Base-by-base conservation (phyloP, 2,329 filamentous ascomycete genomes). In the Ophiostoma australiae region DNA sequence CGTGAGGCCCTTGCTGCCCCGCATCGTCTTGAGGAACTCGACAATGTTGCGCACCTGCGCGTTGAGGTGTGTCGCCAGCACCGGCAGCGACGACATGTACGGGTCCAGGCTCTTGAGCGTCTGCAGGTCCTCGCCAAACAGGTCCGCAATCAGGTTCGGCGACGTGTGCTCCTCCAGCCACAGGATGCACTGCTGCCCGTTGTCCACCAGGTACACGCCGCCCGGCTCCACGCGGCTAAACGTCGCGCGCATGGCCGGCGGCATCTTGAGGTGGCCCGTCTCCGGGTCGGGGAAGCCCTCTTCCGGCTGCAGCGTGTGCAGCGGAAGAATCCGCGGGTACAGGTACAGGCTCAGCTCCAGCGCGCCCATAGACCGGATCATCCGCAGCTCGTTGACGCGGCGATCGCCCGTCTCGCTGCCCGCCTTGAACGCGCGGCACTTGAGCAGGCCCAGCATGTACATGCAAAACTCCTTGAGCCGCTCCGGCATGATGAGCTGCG, bases 381-480 rank as follows among this genome's bases (percentile, higher is more conserved):
- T 90, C 69, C 94, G 89, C 84, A 97, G 90, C 78, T 97, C 94
- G 77, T 98, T 91, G 17, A 96, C 90, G 73, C 95, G 87, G 73
- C 95, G 89, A 80, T 99, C 95, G 11, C 92, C 93, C 48, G 92
- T 91, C 80, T 99, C 95, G 75, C 90, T 89, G 72, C 94, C 94
- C 69, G 92, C 91, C 83, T 98, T 98, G 82, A 98, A 93, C 2
- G 94, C 94, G 72, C 95, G 89, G 71, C 89, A 94, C 80, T 99
- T 99, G 78, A 97, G 82, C 74, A 98, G 83, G 67, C 91, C 90
- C 11, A 99, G 89, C 81, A 96, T 92, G 80, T 95, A 98, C 93
- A 99, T 98, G 77, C 91, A 89, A 76, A 97, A 94, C 78, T 99
- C 95, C 79, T 98, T 98, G 39, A 99, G 86, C 75, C 94, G 92